A percentile compares a stretch with the other conserved stretches of the same genome.
Evolutionary conservation across 2,329 filamentous ascomycete genomes (phyloP).

Genomic region (Colletotrichum coccodes): DNA sequence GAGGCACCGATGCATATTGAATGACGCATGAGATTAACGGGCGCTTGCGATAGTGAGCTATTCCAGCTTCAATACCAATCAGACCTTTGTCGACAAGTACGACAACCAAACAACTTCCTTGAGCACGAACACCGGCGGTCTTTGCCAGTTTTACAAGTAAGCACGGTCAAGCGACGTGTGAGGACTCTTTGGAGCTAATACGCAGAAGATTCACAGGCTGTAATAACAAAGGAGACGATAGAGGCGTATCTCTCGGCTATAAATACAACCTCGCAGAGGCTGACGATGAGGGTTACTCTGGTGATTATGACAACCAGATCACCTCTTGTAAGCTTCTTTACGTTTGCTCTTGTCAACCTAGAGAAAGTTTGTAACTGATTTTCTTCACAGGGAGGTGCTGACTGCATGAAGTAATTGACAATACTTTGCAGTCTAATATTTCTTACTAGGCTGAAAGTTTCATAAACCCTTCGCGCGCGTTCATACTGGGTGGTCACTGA

Average conservation of each 20-base stretch:
- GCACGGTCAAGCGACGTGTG: no score
- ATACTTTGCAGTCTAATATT: background rate
- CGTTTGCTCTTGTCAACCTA: background rate
- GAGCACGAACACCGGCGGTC: conserved; percentile 26
- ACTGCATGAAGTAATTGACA: background rate
- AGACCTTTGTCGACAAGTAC: conserved; percentile 17
- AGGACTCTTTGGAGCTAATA: background rate
- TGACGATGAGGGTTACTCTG: background rate
- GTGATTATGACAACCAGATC: conserved; percentile 30
- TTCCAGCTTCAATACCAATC: conserved; percentile 16
- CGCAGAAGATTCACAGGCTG: background rate
- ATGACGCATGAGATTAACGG: background rate
- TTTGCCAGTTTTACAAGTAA: conserved; percentile 27
- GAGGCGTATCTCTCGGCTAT: conserved; percentile 16
- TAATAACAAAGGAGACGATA: conserved; percentile 26
- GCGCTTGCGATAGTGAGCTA: background rate
- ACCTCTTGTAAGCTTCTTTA: conserved; percentile 16
- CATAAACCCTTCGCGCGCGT: no score
- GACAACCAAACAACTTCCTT: conserved; percentile 25
- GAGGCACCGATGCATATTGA: no score
- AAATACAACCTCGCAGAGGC: conserved; percentile 20
- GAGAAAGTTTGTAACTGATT: background rate
- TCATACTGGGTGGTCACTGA: no score
- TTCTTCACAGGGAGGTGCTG: conserved; percentile 18
- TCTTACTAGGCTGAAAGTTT: background rate